Evolutionary conservation across 176 grass and related monocot genomes (phyloP), one percentile per base, ranked within the genome.

Genomic region (Hsuehochloa calcarea): DNA sequence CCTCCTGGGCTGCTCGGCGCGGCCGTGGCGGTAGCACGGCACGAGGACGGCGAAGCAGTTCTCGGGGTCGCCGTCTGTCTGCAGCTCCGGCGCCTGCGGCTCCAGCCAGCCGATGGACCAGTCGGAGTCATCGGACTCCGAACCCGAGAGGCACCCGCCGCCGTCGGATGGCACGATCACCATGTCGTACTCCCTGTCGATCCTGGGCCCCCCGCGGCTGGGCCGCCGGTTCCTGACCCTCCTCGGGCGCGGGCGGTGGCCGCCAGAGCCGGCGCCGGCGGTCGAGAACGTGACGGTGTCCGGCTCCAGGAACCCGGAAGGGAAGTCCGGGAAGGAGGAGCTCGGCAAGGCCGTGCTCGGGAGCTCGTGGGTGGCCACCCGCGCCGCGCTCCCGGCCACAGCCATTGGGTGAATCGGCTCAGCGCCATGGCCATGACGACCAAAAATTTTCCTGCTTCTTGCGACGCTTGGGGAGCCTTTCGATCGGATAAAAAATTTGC

Each of bases 21-120:
- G 85, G 79, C 85, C 87, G 19, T 65, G 85, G 59, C 88, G 80
- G 41, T 97, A 97, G 85, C 94, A 97, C 12, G 76, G 94, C 11
- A 97, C 94, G 35, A 94, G 92, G 11, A 97, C 92, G 2, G 94
- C 94, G 26, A 97, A 97, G 85, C 83, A 88, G 76, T 17, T 43
- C 77, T 92, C 92, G 9, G 78, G 45, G 65, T 94, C 92, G 15
- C 63, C 87, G 31, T 91, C 89, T 7, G 75, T 80, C 87, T 87
- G 87, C 51, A 94, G 87, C 71, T 87, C 94, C 47, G 92, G 78
- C 41, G 65, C 87, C 34, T 92, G 89, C 10, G 90, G 92, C 68
- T 96, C 94, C 19, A 89, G 77, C 94, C 94, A 96, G 43, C 94
- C 94, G 50, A 96, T 93, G 27, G 91, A 91, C 91, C 89, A 96